Evolutionary conservation across 2,329 filamentous ascomycete genomes (phyloP), one percentile per base, ranked within the genome.

Genomic region (Meredithiella fracta): DNA sequence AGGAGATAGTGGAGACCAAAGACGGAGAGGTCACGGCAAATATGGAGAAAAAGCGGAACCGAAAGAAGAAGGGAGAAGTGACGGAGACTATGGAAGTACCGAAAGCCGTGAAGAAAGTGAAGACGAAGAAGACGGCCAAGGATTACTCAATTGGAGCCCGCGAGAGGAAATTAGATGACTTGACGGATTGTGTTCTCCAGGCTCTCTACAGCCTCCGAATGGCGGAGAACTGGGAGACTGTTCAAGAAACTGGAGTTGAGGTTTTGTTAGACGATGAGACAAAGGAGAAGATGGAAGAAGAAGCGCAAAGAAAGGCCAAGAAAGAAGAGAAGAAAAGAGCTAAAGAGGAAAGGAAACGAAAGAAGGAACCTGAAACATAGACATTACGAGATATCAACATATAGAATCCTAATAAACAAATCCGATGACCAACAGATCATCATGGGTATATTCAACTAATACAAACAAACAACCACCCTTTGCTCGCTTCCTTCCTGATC

Each of bases 131-230:
- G 8, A 25, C 14, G 9, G 15, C 20, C 17, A 55, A 38, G 5
- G 49, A 26, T n/a, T 14, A 50, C 9, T 23, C 38, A 11, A 17
- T 25, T 9, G 44, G 22, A n/a, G 51, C 29, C 20, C 40, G 44
- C 4, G 22, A 31, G 29, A 26, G 42, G 26, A 57, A 57, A 23
- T 26, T 57, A 14, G 55, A 57, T 17, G 55, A 57, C 47, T 23
- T 57, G 34, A 42, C 55, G 2, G 55, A 57, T 34, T 57, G 55
- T 34, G 26, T 57, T 3, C 44, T 57, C 3, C 55, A 57, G 20
- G 55, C 49, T 14, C 7, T 57, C 8, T 57, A 57, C 26, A 51
- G 23, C 7, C 42, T 57, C n/a, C 40, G 55, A 3, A 50, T 57
- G 8, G 51, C 42, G 26, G 55, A 57, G 44, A 57, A 57, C 34